phyloP scores from a whole-genome alignment of 2,329 filamentous ascomycete species.

The Colletotrichum tabaci region DNA sequence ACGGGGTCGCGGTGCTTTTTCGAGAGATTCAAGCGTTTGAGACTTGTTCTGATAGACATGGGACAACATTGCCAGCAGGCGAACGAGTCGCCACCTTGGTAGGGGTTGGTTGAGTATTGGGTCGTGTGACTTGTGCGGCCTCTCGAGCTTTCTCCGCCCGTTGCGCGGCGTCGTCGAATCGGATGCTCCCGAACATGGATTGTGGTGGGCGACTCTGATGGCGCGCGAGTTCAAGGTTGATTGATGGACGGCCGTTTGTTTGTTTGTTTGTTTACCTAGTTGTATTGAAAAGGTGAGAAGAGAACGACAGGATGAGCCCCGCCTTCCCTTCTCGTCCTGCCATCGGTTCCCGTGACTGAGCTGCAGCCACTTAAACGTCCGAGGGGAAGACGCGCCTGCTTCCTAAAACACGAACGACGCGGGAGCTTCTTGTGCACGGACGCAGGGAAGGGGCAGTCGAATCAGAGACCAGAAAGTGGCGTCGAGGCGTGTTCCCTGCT shows the following conservation, averaged over 20 bases:
- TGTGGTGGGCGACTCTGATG: not conserved
- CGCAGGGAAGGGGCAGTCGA: not conserved
- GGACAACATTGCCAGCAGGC: not conserved
- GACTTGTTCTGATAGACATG: constrained; percentile 3
- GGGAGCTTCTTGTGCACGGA: constrained; percentile 8
- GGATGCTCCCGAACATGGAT: constrained; percentile 21
- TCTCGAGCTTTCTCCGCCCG: not conserved
- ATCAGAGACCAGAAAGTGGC: not conserved
- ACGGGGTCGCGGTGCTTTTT: not conserved
- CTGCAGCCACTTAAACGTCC: constrained; percentile 41
- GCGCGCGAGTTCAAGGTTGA: constrained; percentile 15
- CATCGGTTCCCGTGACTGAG: constrained; percentile 31
- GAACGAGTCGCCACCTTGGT: not conserved
- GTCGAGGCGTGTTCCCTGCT: constrained; percentile 23
- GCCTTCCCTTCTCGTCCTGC: constrained; percentile 37
- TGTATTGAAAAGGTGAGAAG: not conserved
- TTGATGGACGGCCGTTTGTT: constrained; percentile 23
- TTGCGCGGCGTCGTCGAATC: constrained; percentile 32
- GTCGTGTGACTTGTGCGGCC: not conserved
- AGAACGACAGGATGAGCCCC: constrained; percentile 16
- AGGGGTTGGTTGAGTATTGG: not conserved
- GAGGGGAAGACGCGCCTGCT: constrained; percentile 17
- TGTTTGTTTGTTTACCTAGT: constrained; percentile 19
- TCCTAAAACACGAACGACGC: constrained; percentile 21
- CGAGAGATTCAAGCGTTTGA: constrained; percentile 5